phyloP scores from a whole-genome alignment of 1,284 basidiomycete species.

The Cerrena zonata region DNA sequence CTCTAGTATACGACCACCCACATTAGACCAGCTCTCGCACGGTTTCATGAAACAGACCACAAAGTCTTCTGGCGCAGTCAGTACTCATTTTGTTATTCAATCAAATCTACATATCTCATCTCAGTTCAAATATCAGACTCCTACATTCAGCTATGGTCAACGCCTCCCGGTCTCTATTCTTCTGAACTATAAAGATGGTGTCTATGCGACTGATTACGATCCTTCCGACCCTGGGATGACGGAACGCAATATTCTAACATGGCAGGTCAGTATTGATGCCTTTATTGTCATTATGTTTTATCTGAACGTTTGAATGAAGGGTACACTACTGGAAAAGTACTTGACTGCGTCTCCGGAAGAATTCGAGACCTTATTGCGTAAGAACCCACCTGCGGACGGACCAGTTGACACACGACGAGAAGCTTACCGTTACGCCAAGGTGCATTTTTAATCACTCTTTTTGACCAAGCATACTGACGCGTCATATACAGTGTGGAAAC shows the following conservation, averaged over 20 bases:
- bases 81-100: not conserved
- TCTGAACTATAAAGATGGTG: conserved; percentile 60
- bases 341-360: conserved; percentile 65
- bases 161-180: conserved; percentile 72
- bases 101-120: not conserved
- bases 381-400: conserved; percentile 30
- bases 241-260: conserved; percentile 72
- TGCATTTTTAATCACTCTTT: conserved; percentile 26
- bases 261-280: conserved; percentile 54
- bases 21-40: conserved; percentile 35
- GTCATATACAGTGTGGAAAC: conserved; percentile 48
- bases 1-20: conserved; percentile 57
- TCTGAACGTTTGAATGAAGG: conserved; percentile 40
- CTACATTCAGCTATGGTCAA: conserved; percentile 83
- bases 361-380: conserved; percentile 61
- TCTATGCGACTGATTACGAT: conserved; percentile 79
- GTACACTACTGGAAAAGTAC: conserved; percentile 85
- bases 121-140: conserved; percentile 17
- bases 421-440: conserved; percentile 81
- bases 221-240: conserved; percentile 38
- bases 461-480: not conserved
- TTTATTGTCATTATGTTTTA: not conserved
- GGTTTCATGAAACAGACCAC: conserved; percentile 38
- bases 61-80: conserved; percentile 42
- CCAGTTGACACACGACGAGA: conserved; percentile 44